These are phyloP conservation scores for Eucalyptus rudis DNA, from an alignment of 345 rosid species.

Conservation along the genomic window DNA sequence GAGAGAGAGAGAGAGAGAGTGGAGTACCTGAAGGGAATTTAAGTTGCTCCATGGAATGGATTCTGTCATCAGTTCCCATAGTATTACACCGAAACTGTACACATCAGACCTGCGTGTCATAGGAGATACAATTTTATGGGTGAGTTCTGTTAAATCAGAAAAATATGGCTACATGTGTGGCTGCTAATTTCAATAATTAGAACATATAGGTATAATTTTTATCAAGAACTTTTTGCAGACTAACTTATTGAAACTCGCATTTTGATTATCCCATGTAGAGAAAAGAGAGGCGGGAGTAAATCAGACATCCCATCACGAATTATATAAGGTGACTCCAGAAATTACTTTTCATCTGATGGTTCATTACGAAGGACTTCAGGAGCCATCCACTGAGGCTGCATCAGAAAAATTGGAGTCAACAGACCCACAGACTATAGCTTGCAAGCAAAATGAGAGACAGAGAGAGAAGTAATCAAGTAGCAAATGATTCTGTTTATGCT, in stretches of 20 bases:
- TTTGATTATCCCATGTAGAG: neutral
- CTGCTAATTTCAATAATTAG: neutral
- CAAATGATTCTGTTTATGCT: neutral
- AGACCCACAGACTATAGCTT: neutral
- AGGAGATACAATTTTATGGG: neutral
- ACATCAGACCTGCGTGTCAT: conserved; percentile 62
- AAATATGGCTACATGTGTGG: neutral
- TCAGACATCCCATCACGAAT: neutral
- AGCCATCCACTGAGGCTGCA: conserved; percentile 99
- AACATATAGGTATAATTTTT: neutral
- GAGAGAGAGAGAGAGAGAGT: neutral
- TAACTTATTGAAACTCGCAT: neutral
- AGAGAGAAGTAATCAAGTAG: neutral
- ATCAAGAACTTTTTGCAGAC: neutral
- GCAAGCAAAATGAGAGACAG: neutral
- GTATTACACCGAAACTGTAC: conserved; percentile 69
- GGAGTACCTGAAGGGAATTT: conserved; percentile 48
- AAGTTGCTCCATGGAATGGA: conserved; percentile 73
- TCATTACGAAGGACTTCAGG: conserved; percentile 89
- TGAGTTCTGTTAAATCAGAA: neutral
- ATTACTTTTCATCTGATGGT: conserved; percentile 83
- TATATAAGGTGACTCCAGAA: neutral
- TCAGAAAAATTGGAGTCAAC: neutral
- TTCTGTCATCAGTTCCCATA: conserved; percentile 81
- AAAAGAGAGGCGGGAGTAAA: neutral